phyloP scores from a whole-genome alignment of 352 stramenopile genomes.

The Pythium phragmitis region DNA sequence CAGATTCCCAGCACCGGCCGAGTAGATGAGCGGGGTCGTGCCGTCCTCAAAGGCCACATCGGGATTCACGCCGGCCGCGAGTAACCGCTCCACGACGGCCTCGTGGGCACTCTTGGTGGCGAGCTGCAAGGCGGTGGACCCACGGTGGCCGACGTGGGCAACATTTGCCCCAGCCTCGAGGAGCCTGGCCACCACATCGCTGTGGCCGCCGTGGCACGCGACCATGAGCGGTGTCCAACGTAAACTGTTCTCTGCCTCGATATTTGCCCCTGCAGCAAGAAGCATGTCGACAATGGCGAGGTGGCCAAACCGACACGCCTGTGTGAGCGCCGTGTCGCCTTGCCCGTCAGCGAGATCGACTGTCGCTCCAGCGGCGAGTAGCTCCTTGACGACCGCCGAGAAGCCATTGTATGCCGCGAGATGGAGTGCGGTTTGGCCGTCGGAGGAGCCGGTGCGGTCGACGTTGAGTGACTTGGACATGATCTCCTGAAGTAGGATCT shows the following conservation, averaged over 20 bases:
- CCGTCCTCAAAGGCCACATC: neutral
- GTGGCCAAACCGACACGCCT: neutral
- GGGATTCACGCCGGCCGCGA: neutral
- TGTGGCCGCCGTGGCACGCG: neutral
- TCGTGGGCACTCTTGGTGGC: neutral
- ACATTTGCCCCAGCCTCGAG: neutral
- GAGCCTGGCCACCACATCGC: neutral
- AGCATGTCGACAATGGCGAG: neutral
- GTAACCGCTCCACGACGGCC: neutral
- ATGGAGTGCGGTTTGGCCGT: neutral
- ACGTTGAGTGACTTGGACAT: neutral
- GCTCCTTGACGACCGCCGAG: neutral
- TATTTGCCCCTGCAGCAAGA: neutral
- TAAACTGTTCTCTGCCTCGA: neutral
- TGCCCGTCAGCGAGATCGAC: neutral
- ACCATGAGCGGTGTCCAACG: slow-evolving; percentile 8
- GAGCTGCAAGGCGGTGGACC: neutral
- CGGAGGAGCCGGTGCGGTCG: neutral
- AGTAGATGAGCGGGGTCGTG: slow-evolving; percentile 1
- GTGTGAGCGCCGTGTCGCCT: neutral
- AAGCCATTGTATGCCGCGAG: neutral
- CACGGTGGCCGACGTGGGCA: neutral
- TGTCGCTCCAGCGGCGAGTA: neutral
- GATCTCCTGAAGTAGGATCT: neutral
- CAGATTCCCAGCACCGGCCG: neutral